These are phyloP conservation scores for Hepatocystis sp. DNA, from an alignment of 169 alveolate species.

Conservation along the genomic window DNA sequence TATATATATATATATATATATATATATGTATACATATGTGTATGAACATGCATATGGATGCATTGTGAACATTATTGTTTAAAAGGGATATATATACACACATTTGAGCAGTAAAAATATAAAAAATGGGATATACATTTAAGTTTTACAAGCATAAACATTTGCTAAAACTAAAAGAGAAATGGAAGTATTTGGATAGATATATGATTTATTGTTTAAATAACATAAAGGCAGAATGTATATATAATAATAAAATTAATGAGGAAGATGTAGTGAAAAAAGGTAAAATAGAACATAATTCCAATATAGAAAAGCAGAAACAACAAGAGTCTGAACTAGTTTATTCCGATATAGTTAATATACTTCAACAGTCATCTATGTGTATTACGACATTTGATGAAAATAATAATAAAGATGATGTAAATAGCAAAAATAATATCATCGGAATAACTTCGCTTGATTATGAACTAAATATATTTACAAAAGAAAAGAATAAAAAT, in stretches of 20 bases:
- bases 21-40: neutral
- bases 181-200: slow-evolving; percentile 7
- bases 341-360: slow-evolving; percentile 17
- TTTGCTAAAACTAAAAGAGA: slow-evolving; percentile 26
- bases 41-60: neutral
- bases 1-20: slow-evolving; percentile 2
- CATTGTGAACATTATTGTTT: neutral
- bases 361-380: slow-evolving; percentile 49
- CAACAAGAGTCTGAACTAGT: neutral
- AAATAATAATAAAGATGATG: neutral
- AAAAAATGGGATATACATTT: slow-evolving; percentile 50
- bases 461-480: slow-evolving; percentile 14
- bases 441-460: slow-evolving; percentile 34
- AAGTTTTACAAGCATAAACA: slow-evolving; percentile 54
- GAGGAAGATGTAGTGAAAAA: neutral
- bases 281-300: neutral
- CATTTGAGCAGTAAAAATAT: neutral
- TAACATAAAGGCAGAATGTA: neutral
- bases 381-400: slow-evolving; percentile 28
- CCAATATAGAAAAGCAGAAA: neutral
- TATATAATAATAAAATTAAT: neutral
- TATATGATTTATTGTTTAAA: slow-evolving; percentile 17
- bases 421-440: slow-evolving; percentile 3
- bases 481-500: neutral
- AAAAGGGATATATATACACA: neutral